Percentiles rank a stretch among this genome's conserved stretches.
These are phyloP conservation scores for Annulohypoxylon truncatum DNA, from an alignment of 2,329 filamentous ascomycete genomes.

Conservation along the genomic window DNA sequence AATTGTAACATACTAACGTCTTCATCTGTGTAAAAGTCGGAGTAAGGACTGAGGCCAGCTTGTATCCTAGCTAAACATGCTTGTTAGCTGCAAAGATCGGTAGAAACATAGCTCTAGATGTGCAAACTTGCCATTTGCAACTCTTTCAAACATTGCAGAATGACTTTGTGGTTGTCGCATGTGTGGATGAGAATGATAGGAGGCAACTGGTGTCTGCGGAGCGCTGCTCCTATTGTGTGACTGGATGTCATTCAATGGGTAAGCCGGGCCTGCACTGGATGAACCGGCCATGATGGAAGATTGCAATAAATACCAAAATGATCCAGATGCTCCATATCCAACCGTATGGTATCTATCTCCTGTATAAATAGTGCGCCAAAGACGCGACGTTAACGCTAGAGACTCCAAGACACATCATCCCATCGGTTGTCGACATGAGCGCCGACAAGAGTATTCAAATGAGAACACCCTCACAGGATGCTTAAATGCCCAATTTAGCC, in stretches of 20 bases:
- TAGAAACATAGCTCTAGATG: not conserved
- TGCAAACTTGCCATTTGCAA: slow-evolving; percentile 6
- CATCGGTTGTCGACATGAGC: slow-evolving; percentile 11
- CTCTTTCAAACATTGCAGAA: slow-evolving; percentile 24
- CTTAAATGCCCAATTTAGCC: slow-evolving; percentile 28
- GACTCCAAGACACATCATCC: slow-evolving; percentile 1
- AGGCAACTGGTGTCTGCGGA: not conserved
- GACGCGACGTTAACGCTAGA: not conserved
- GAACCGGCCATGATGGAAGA: slow-evolving; percentile 23
- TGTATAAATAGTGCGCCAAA: slow-evolving; percentile 28
- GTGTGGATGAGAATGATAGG: slow-evolving; percentile 6
- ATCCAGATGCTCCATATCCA: not conserved
- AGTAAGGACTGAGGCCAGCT: slow-evolving; percentile 4
- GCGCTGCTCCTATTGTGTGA: slow-evolving; percentile 4
- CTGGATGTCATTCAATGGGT: slow-evolving; percentile 11
- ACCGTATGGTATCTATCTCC: not conserved
- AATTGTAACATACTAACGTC: slow-evolving; percentile 30
- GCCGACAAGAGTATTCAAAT: not conserved
- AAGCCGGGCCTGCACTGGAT: not conserved
- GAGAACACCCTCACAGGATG: not conserved
- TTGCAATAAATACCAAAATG: not conserved
- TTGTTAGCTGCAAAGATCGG: slow-evolving; percentile 1
- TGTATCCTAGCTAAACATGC: slow-evolving; percentile 19
- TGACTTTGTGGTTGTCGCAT: slow-evolving; percentile 5
- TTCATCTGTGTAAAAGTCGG: slow-evolving; percentile 35